Percentiles rank a stretch among this genome's conserved stretches.
These are phyloP conservation scores for Primulina eburnea DNA, from an alignment of 257 asterid species.

Conservation along the genomic window DNA sequence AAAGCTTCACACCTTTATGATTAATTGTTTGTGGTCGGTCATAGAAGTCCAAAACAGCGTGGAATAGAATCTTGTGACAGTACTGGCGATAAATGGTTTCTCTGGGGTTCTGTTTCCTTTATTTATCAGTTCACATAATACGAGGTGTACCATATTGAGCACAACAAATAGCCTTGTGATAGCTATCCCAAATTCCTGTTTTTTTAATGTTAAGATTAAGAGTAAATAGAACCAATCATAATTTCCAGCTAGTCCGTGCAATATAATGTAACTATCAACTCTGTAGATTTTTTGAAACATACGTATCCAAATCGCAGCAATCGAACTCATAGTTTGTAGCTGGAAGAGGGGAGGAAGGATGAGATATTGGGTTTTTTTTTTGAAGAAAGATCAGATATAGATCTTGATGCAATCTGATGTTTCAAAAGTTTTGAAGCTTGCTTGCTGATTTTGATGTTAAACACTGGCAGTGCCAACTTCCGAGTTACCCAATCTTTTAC, in stretches of 20 bases:
- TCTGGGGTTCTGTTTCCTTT: neutral
- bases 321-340: too few relatives aligned
- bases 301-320: too few relatives aligned
- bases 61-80: neutral
- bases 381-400: too few relatives aligned
- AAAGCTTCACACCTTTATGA: conserved; percentile 6
- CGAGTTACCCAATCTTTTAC: neutral
- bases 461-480: neutral
- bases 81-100: neutral
- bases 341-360: too few relatives aligned
- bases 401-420: too few relatives aligned
- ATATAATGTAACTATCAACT: neutral
- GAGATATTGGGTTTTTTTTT: too few relatives aligned
- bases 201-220: conserved; percentile 9
- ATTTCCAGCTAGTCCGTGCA: neutral
- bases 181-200: neutral
- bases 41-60: neutral
- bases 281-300: neutral
- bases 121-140: neutral
- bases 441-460: neutral
- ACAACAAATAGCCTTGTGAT: neutral
- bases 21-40: conserved; percentile 10
- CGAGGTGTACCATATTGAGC: neutral
- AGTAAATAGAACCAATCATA: neutral
- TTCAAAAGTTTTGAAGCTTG: too few relatives aligned